These are phyloP conservation scores for Neonectria faginata DNA, from an alignment of 2,329 filamentous ascomycete species.

Conservation along the genomic window DNA sequence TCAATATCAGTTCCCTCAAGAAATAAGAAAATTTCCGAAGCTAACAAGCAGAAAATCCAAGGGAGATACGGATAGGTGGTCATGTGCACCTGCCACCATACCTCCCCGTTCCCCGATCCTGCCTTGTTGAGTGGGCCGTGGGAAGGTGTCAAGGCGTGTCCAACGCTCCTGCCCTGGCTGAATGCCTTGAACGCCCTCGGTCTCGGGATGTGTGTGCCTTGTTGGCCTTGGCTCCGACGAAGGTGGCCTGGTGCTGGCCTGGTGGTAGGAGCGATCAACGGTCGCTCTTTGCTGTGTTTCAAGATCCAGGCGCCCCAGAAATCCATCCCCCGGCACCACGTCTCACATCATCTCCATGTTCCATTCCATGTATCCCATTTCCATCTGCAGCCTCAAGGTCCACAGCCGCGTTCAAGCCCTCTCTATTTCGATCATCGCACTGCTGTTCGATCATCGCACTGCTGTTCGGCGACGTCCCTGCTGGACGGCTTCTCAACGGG, in stretches of 20 bases:
- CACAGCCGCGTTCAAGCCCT: constrained; percentile 11
- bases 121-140: constrained; percentile 22
- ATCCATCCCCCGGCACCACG: background rate
- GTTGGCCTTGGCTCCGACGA: background rate
- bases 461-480: constrained; percentile 1
- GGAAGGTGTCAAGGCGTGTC: constrained; percentile 6
- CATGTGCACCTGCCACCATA: constrained; percentile 24
- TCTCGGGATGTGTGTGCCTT: background rate
- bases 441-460: constrained; percentile 11
- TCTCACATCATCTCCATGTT: constrained; percentile 2
- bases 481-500: constrained; percentile 8
- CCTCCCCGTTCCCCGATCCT: constrained; percentile 17
- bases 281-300: constrained; percentile 4
- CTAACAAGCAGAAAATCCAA: constrained; percentile 12
- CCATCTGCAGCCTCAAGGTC: constrained; percentile 3
- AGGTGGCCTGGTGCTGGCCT: background rate
- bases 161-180: constrained; percentile 12
- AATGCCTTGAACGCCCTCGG: constrained; percentile 10
- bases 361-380: constrained; percentile 5
- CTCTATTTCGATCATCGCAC: constrained; percentile 20
- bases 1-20: constrained; percentile 27
- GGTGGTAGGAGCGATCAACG: background rate
- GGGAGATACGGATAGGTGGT: constrained; percentile 26
- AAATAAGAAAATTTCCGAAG: constrained; percentile 15
- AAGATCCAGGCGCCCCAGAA: constrained; percentile 3